Conservation (phyloP, 176 grass and related monocot species). For the Hordeum marinum region DNA sequence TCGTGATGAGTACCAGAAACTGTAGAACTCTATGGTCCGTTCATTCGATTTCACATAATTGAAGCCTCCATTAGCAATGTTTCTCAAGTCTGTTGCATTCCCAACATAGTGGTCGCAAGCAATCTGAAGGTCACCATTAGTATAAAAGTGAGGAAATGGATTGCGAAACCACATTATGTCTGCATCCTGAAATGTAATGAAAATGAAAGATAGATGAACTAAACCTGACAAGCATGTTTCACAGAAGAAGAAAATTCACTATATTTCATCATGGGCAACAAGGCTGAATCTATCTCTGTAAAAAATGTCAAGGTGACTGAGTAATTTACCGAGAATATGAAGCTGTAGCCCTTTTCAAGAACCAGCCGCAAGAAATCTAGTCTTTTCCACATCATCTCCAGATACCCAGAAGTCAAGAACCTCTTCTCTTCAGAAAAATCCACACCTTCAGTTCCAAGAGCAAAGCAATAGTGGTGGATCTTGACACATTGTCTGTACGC, state of each 20-base stretch:
- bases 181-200: constrained; percentile 39
- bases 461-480: constrained; percentile 61
- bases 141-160: constrained; percentile 71
- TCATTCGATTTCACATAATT: constrained; percentile 80
- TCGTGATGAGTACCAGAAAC: constrained; percentile 60
- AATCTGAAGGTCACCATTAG: constrained; percentile 67
- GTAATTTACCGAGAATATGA: constrained; percentile 65
- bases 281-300: background rate
- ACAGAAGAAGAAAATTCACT: background rate
- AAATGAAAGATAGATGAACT: constrained; percentile 24
- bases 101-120: constrained; percentile 62
- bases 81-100: constrained; percentile 56
- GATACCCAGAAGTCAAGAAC: constrained; percentile 64
- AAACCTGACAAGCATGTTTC: background rate
- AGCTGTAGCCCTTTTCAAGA: constrained; percentile 68
- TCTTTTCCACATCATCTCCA: constrained; percentile 84
- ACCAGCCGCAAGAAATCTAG: constrained; percentile 61
- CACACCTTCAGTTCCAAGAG: constrained; percentile 49
- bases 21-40: constrained; percentile 72
- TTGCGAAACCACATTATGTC: constrained; percentile 81
- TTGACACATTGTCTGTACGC: constrained; percentile 54
- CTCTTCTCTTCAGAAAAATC: constrained; percentile 71
- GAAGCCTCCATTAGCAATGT: constrained; percentile 70
- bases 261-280: background rate
- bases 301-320: background rate